Conservation (phyloP, 805 yeast species). For the Cyberlindnera mycetangii region DNA sequence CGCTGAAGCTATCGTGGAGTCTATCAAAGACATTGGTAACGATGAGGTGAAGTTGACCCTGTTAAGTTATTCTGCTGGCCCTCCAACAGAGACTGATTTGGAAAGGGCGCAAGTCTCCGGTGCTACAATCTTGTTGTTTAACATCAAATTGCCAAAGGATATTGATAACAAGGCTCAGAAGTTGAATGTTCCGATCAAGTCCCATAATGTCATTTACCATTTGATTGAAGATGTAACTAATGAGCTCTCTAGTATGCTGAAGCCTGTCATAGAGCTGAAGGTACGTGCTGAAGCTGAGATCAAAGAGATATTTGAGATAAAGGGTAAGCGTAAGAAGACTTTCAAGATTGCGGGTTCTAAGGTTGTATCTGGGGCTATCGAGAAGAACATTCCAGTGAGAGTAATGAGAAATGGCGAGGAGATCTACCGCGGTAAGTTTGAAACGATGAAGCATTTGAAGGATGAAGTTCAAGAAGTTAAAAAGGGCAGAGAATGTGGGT, state of each 20-base stretch:
- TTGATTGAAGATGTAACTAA: slow-evolving; percentile 80
- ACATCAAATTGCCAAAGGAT: slow-evolving; percentile 64
- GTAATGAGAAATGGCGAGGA: slow-evolving; percentile 51
- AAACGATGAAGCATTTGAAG: slow-evolving; percentile 76
- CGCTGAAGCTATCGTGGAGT: slow-evolving; percentile 86
- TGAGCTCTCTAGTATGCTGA: slow-evolving; percentile 54
- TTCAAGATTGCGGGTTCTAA: slow-evolving; percentile 84
- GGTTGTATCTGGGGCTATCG: slow-evolving; percentile 65
- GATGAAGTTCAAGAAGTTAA: slow-evolving; percentile 74
- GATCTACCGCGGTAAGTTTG: slow-evolving; percentile 57
- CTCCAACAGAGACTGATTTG: slow-evolving; percentile 64
- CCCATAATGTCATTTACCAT: slow-evolving; percentile 81
- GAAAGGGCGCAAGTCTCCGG: slow-evolving; percentile 65
- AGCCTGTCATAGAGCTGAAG: slow-evolving; percentile 65
- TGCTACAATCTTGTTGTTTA: slow-evolving; percentile 78
- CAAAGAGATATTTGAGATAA: slow-evolving; percentile 68
- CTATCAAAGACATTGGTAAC: slow-evolving; percentile 80
- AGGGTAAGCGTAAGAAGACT: slow-evolving; percentile 50
- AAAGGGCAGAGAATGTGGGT: slow-evolving; percentile 90
- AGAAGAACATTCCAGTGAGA: slow-evolving; percentile 54
- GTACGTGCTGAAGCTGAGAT: slow-evolving; percentile 65
- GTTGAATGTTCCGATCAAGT: slow-evolving; percentile 53
- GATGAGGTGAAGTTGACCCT: slow-evolving; percentile 75
- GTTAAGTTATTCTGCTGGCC: slow-evolving; percentile 74
- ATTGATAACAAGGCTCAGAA: slow-evolving; percentile 52